These are phyloP conservation scores for Scalesia atractyloides DNA, from an alignment of 129 eudicot species.

Conservation along the genomic window DNA sequence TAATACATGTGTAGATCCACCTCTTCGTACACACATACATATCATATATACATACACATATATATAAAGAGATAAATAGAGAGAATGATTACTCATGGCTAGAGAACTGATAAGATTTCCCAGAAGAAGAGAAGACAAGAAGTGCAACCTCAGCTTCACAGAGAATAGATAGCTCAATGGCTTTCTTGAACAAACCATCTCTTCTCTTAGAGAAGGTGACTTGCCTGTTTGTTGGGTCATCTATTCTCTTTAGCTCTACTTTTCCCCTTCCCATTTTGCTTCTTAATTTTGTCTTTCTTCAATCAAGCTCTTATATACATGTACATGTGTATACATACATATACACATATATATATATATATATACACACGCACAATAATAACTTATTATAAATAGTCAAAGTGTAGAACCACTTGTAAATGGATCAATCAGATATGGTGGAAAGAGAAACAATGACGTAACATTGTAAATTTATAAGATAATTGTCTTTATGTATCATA, in stretches of 20 bases:
- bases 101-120: slow-evolving; percentile 54
- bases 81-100: slow-evolving; percentile 49
- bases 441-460: too few species aligned
- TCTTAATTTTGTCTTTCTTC: slow-evolving; percentile 16
- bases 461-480: too few species aligned
- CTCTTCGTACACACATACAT: background rate
- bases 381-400: too few species aligned
- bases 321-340: background rate
- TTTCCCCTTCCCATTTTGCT: slow-evolving; percentile 71
- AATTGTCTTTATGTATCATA: too few species aligned
- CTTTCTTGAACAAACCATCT: slow-evolving; percentile 71
- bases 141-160: slow-evolving; percentile 72
- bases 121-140: slow-evolving; percentile 65
- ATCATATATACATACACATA: too few species aligned
- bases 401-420: too few species aligned
- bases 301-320: background rate
- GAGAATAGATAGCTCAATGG: slow-evolving; percentile 65
- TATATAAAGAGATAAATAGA: background rate
- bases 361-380: background rate
- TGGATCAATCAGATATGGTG: too few species aligned
- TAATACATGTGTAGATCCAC: too few species aligned
- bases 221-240: slow-evolving; percentile 68
- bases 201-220: slow-evolving; percentile 79
- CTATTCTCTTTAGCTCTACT: slow-evolving; percentile 74
- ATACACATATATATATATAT: background rate